phyloP scores from a whole-genome alignment of 306 rosid species.

The Dalbergia cochinchinensis region DNA sequence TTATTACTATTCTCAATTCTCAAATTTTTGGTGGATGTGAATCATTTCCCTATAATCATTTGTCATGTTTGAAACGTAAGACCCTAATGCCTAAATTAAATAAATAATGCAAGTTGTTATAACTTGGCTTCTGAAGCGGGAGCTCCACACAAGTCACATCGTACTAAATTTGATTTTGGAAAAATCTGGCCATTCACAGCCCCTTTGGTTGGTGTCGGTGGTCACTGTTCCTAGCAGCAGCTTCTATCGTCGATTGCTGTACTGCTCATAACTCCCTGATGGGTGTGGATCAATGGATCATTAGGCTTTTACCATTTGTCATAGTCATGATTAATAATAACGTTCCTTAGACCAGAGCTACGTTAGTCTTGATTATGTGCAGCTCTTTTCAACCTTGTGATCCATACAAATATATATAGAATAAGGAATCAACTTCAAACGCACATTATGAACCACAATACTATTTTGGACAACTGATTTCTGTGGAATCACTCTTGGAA shows the following conservation, averaged over 20 bases:
- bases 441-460: no score
- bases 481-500: not conserved
- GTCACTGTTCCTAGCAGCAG: not conserved
- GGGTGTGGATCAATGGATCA: not conserved
- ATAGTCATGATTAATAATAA: no score
- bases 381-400: no score
- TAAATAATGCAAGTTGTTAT: not conserved
- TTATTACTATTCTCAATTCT: not conserved
- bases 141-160: not conserved
- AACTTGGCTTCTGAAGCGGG: not conserved
- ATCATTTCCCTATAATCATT: not conserved
- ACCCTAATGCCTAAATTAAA: not conserved
- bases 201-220: not conserved
- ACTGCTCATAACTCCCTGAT: not conserved
- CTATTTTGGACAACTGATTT: not conserved
- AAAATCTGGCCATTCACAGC: not conserved
- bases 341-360: no score
- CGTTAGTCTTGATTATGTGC: no score
- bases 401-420: no score
- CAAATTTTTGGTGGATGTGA: not conserved
- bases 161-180: not conserved
- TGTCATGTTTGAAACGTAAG: not conserved
- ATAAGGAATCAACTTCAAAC: no score
- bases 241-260: not conserved
- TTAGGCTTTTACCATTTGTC: no score